Percentiles rank a stretch among this genome's conserved stretches.
phyloP scores from a whole-genome alignment of 345 rosid species.

The Passiflora organensis region DNA sequence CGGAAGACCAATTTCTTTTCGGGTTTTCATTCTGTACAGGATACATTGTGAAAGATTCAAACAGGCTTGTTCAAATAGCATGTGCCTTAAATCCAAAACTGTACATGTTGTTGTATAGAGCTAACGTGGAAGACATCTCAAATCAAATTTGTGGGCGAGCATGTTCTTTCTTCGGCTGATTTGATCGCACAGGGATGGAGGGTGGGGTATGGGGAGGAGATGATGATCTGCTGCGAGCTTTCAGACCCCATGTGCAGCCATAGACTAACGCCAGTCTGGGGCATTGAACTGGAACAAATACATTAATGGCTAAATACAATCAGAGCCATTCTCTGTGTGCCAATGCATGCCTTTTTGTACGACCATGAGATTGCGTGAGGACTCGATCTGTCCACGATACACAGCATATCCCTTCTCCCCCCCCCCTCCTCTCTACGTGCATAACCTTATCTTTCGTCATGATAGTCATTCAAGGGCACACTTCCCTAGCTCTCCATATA shows the following conservation, averaged over 20 bases:
- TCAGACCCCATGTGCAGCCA: conserved; percentile 3
- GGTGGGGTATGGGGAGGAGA: not conserved
- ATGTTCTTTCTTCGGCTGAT: not conserved
- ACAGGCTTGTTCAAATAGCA: too few relatives aligned
- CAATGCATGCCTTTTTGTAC: not conserved
- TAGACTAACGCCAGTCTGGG: not conserved
- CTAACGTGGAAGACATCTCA: too few relatives aligned
- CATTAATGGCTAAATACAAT: conserved; percentile 8
- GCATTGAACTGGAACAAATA: not conserved
- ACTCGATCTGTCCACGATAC: not conserved
- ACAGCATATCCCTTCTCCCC: too few relatives aligned
- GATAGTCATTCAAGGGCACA: not conserved
- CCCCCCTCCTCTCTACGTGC: too few relatives aligned
- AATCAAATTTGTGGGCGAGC: not conserved
- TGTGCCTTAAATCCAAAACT: too few relatives aligned
- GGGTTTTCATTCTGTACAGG: too few relatives aligned
- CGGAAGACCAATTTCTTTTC: too few relatives aligned
- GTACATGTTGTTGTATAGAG: too few relatives aligned
- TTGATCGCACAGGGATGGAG: not conserved
- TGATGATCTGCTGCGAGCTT: not conserved
- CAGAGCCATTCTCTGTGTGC: too few relatives aligned
- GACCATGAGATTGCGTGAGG: not conserved
- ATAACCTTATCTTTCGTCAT: not conserved
- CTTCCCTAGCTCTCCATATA: conserved; percentile 4
- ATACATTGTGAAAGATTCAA: too few relatives aligned